Percentiles rank a stretch among this genome's conserved stretches.
Conservation (phyloP, 257 asterid genomes). For the Solanum okadae region DNA sequence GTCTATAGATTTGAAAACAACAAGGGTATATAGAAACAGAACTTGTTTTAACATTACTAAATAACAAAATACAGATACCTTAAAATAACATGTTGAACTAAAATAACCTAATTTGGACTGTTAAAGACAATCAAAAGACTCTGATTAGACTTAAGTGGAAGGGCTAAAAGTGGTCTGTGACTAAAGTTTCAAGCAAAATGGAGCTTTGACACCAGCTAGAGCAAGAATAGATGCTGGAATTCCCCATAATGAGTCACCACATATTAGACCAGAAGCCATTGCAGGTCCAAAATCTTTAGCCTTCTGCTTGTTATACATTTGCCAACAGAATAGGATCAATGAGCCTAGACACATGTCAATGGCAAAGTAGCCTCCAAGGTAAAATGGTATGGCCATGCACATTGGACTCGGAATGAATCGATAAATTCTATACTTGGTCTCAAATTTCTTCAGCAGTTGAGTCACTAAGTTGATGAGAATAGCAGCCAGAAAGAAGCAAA, state of each 20-base stretch:
- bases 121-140: neutral
- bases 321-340: constrained; percentile 43
- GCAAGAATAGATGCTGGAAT: constrained; percentile 60
- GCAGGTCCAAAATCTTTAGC: constrained; percentile 46
- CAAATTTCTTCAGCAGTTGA: constrained; percentile 15
- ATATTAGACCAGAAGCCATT: constrained; percentile 63
- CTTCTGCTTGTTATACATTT: constrained; percentile 13
- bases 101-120: neutral
- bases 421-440: constrained; percentile 29
- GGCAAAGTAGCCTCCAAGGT: constrained; percentile 55
- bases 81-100: neutral
- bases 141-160: too few species aligned
- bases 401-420: constrained; percentile 62
- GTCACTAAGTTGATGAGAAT: constrained; percentile 13
- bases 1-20: neutral
- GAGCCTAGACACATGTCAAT: constrained; percentile 80
- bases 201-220: constrained; percentile 35
- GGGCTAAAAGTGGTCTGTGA: neutral
- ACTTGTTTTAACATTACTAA: neutral
- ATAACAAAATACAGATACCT: neutral
- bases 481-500: constrained; percentile 25
- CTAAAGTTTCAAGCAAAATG: constrained; percentile 47
- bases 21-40: neutral
- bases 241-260: constrained; percentile 76
- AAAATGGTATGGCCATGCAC: constrained; percentile 87